Evolutionary conservation across 2,329 filamentous ascomycete species (phyloP).

Genomic region (Ophiocordyceps australis): DNA sequence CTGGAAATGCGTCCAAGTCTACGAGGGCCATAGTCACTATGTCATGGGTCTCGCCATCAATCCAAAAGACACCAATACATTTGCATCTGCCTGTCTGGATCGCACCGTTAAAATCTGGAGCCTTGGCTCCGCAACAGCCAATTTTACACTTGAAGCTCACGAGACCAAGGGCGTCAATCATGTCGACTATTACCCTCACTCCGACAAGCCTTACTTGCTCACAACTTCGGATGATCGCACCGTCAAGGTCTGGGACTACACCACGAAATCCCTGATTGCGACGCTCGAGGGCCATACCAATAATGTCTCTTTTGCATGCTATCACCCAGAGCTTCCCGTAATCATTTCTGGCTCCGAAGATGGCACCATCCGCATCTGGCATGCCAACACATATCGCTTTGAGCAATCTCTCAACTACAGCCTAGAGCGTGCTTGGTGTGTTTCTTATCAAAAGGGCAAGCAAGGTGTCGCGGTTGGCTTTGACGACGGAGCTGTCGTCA

Average conservation of each 20-base stretch:
- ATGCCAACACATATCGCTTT: slow-evolving; percentile 90
- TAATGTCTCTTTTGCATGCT: slow-evolving; percentile 96
- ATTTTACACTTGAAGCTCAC: slow-evolving; percentile 93
- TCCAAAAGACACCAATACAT: slow-evolving; percentile 85
- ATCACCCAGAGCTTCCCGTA: slow-evolving; percentile 89
- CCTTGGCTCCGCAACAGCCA: slow-evolving; percentile 79
- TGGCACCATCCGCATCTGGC: slow-evolving; percentile 95
- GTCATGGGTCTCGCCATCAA: slow-evolving; percentile 96
- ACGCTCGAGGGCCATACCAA: slow-evolving; percentile 94
- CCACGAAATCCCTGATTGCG: slow-evolving; percentile 90
- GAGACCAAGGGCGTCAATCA: slow-evolving; percentile 97
- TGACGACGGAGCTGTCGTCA: slow-evolving; percentile 91
- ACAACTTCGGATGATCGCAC: slow-evolving; percentile 94
- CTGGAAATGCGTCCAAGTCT: slow-evolving; percentile 96
- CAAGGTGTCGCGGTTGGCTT: slow-evolving; percentile 93
- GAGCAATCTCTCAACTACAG: slow-evolving; percentile 96
- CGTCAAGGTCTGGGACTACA: slow-evolving; percentile 98
- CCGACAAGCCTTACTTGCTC: slow-evolving; percentile 70
- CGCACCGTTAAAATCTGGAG: slow-evolving; percentile 97
- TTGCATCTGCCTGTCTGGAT: slow-evolving; percentile 89
- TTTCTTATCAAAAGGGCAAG: slow-evolving; percentile 84
- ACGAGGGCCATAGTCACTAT: slow-evolving; percentile 91
- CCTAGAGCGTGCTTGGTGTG: slow-evolving; percentile 92
- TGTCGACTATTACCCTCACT: slow-evolving; percentile 73
- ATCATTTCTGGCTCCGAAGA: slow-evolving; percentile 98